These are phyloP conservation scores for Pseudoperonospora humuli DNA, from an alignment of 352 stramenopile species.

Conservation along the genomic window DNA sequence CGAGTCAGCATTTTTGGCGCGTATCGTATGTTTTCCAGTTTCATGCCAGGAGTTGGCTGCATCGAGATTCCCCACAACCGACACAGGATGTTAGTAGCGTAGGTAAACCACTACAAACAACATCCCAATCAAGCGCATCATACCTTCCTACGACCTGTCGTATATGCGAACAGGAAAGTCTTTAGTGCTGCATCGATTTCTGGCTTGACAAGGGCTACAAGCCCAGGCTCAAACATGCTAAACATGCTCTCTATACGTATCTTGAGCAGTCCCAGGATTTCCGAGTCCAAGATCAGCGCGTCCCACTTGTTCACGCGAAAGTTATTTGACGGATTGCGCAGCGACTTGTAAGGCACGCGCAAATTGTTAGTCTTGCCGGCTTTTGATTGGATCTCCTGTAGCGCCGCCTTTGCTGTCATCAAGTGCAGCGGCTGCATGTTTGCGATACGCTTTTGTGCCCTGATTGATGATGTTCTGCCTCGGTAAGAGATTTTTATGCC, in stretches of 20 bases:
- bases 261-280: conserved; percentile 75
- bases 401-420: conserved; percentile 26
- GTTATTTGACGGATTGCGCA: conserved; percentile 35
- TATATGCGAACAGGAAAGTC: conserved; percentile 55
- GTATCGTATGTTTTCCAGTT: conserved; percentile 74
- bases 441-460: conserved; percentile 11
- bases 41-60: conserved; percentile 78
- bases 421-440: conserved; percentile 31
- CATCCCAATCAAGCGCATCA: conserved; percentile 1
- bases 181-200: conserved; percentile 61
- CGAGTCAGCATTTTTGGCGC: conserved; percentile 34
- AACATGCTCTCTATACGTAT: conserved; percentile 73
- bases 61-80: background rate
- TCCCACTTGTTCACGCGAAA: conserved; percentile 83
- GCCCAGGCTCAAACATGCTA: conserved; percentile 57
- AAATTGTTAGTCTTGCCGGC: background rate
- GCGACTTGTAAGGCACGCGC: conserved; percentile 35
- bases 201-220: conserved; percentile 56
- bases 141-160: conserved; percentile 54
- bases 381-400: conserved; percentile 22
- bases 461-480: conserved; percentile 21
- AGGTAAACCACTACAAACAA: background rate
- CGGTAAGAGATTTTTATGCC: no score
- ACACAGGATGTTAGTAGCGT: background rate
- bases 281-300: conserved; percentile 66